Base-by-base conservation (phyloP, 306 rosid genomes). In the Quercus wislizeni region DNA sequence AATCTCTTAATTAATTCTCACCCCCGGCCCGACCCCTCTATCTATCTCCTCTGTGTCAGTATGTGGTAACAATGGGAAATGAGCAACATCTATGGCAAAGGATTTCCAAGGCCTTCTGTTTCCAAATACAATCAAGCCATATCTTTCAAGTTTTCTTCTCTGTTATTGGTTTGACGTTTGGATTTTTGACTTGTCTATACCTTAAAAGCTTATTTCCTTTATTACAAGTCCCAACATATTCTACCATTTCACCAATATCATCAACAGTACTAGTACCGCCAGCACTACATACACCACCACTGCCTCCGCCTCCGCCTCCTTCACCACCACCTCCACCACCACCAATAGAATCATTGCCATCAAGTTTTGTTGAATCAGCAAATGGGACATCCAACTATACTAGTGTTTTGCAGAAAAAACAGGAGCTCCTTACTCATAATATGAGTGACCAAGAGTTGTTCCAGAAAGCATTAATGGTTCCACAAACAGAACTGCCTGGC, bases 401-500 rank as follows among this genome's bases (percentile, higher is more conserved):
- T 10, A 62, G 15, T 52, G 70, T 56, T n/a, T 35, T 57, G 5
- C 62, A 73, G 20, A 79, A 61, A 57, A 81, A 76, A 65, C 57
- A 84, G 33, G 68, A 56, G 46, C 23, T 70, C 28, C 67, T 75
- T 20, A 19, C 79, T 74, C 93, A 89, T 73, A 89, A 88, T 49
- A 89, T 91, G 93, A 87, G 81, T 3, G 96, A 91, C 72, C 81
- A 85, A 74, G 90, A 91, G 82, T 77, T 91, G 57, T 74, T 91
- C 56, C 5, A 68, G 83, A 86, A 81, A 79, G 92, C 87, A 49
- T 68, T 49, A 12, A 80, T 51, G 89, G 79, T 71, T 74, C 78
- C 78, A 74, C 72, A 12, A 54, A 43, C 74, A 28, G 76, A 63
- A 70, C 9, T 52, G 5, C 33, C 71, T 14, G 13, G 49, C 33